Evolutionary conservation across 1,284 basidiomycete species (phyloP).

Genomic region (Austropuccinia psidii): DNA sequence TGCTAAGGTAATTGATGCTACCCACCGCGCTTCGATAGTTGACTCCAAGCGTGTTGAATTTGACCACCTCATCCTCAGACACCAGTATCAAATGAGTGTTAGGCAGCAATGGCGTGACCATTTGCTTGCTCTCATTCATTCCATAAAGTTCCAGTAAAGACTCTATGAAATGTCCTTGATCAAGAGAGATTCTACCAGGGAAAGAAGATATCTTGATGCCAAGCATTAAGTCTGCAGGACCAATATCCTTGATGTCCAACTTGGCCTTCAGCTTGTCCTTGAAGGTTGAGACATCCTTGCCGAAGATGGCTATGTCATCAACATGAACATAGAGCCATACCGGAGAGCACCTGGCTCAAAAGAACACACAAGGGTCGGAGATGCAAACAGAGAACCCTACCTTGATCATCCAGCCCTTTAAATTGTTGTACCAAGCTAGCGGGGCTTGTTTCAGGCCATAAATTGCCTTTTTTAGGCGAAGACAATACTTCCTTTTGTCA

Average conservation of each 20-base stretch:
- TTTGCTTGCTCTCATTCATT: background rate
- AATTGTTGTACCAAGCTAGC: background rate
- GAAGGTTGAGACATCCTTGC: too few relatives aligned
- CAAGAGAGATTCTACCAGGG: too few relatives aligned
- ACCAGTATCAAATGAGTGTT: background rate
- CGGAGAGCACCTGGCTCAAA: background rate
- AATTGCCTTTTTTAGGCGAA: background rate
- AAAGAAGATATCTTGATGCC: background rate
- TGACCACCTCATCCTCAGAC: background rate
- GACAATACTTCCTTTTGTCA: background rate
- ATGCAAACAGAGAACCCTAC: background rate
- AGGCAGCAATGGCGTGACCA: background rate
- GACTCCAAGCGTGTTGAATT: background rate
- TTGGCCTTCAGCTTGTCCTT: too few relatives aligned
- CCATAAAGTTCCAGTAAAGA: background rate
- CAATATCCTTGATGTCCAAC: too few relatives aligned
- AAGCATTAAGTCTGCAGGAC: background rate
- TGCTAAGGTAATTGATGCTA: too few relatives aligned
- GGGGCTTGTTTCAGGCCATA: constrained; percentile 16
- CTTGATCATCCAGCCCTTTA: background rate
- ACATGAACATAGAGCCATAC: background rate
- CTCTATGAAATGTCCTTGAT: background rate
- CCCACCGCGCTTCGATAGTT: constrained; percentile 11
- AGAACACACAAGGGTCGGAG: background rate
- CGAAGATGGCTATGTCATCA: background rate